Base-by-base conservation (phyloP, 208 protist species). In the Leishmania arabica region DNA sequence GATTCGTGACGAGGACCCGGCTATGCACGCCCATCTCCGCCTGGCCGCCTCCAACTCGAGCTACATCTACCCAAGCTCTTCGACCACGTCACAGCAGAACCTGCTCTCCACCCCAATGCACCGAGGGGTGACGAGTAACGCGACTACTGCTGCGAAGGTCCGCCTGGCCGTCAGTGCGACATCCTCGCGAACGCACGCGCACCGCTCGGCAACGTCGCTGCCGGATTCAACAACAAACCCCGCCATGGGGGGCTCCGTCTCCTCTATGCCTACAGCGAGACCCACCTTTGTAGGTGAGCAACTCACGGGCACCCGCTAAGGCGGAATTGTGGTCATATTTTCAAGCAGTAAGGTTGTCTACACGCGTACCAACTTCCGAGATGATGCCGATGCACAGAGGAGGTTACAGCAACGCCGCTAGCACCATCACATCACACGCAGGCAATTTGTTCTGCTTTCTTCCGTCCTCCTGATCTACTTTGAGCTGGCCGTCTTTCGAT, bases 1-100 rank as follows among this genome's bases (percentile, higher is more conserved):
- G n/a, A 78, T 64, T 19, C 79, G 84, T 45, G 80, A 88, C n/a
- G 84, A 85, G 75, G 81, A 85, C 24, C 8, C 56, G 3, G 51
- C 31, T 58, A 78, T 74, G 56, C 78, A 77, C 51, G 24, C 65
- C 34, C 65, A 78, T 31, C 5, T 83, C 60, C 79, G 84, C 7
- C 58, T 78, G 31, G 75, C 74, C 34, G 56, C 68, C 40, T 79
- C 83, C n/a, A 83, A 73, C 66, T 72, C 74, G 7, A 81, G 75
- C 60, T 65, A 49, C 21, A 24, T 45, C 47, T 56, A 80, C 69
- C 74, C 65, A 0, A 68, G 78, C 8, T 72, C 76, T 11, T 83
- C 74, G 34, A 76, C 34, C 19, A 77, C 76, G 51, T 86, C 83
- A 56, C 78, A 83, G 34, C 78, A 73, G 3, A 75, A 85, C 65